phyloP scores from a whole-genome alignment of 2,329 filamentous ascomycete genomes.

The Cucurbitaria berberidis region DNA sequence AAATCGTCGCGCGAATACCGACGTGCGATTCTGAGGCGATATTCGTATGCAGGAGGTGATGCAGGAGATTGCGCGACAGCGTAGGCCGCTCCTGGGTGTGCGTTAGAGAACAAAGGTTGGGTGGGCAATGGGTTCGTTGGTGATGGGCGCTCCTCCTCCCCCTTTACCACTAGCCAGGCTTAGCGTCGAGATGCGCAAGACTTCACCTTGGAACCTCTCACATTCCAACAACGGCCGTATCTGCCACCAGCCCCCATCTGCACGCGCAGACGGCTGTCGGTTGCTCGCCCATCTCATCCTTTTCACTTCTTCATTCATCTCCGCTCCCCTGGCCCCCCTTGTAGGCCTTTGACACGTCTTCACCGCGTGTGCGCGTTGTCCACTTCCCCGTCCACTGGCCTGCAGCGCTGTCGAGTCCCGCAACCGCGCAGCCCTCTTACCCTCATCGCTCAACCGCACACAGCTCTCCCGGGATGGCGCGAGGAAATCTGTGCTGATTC shows the following conservation, averaged over 20 bases:
- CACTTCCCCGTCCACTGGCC: constrained; percentile 26
- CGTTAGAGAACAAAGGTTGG: constrained; percentile 13
- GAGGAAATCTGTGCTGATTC: constrained; percentile 29
- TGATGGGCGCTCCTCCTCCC: constrained; percentile 21
- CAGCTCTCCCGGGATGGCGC: constrained; percentile 36
- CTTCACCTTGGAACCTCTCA: constrained; percentile 29
- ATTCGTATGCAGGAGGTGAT: constrained; percentile 2
- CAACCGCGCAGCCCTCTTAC: constrained; percentile 16
- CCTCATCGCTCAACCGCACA: constrained; percentile 8
- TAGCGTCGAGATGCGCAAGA: constrained; percentile 18
- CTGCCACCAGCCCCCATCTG: constrained; percentile 29
- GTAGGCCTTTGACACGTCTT: constrained; percentile 23
- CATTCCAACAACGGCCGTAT: constrained; percentile 31
- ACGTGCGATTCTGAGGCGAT: not conserved
- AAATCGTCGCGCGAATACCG: constrained; percentile 12
- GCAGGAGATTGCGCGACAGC: constrained; percentile 21
- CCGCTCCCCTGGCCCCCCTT: constrained; percentile 4
- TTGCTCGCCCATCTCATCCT: constrained; percentile 20
- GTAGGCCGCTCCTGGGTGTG: constrained; percentile 3
- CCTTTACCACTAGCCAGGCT: constrained; percentile 17
- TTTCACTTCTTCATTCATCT: constrained; percentile 9
- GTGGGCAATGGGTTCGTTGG: constrained; percentile 22
- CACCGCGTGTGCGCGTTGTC: constrained; percentile 39
- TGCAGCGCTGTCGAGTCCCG: constrained; percentile 27
- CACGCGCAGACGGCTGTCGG: constrained; percentile 22